Conservation (phyloP, 2,329 filamentous ascomycete species). For the Calycina herbarum region DNA sequence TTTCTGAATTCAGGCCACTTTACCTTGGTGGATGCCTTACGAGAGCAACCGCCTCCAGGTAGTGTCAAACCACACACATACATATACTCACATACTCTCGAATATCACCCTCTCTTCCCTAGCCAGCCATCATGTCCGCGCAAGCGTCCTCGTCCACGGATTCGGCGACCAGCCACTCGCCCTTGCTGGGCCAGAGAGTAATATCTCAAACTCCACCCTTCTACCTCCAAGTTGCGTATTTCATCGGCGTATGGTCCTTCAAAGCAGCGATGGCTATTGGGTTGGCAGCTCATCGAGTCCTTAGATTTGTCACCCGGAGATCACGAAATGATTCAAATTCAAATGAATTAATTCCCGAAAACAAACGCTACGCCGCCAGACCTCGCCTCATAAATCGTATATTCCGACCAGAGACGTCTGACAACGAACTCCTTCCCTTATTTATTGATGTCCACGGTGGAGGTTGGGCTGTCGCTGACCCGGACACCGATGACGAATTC, state of each 20-base stretch:
- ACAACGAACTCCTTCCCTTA: conserved; percentile 36
- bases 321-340: background rate
- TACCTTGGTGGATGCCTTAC: too few relatives aligned
- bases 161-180: too few relatives aligned
- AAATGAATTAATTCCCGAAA: background rate
- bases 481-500: conserved; percentile 47
- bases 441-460: conserved; percentile 53
- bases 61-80: too few relatives aligned
- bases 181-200: too few relatives aligned
- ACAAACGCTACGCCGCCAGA: conserved; percentile 17
- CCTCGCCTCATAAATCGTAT: conserved; percentile 36
- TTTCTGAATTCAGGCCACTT: too few relatives aligned
- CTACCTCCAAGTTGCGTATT: conserved; percentile 12
- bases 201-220: background rate
- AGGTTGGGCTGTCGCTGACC: conserved; percentile 48
- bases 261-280: conserved; percentile 9
- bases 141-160: too few relatives aligned
- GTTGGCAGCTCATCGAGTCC: background rate
- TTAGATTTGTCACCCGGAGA: background rate
- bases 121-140: too few relatives aligned
- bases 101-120: too few relatives aligned
- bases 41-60: too few relatives aligned
- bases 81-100: too few relatives aligned
- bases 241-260: conserved; percentile 15
- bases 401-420: conserved; percentile 40